A percentile compares a stretch with the other conserved stretches of the same genome.
Evolutionary conservation across 2,329 filamentous ascomycete genomes (phyloP).

Genomic region (Chrysoporthe puriensis): DNA sequence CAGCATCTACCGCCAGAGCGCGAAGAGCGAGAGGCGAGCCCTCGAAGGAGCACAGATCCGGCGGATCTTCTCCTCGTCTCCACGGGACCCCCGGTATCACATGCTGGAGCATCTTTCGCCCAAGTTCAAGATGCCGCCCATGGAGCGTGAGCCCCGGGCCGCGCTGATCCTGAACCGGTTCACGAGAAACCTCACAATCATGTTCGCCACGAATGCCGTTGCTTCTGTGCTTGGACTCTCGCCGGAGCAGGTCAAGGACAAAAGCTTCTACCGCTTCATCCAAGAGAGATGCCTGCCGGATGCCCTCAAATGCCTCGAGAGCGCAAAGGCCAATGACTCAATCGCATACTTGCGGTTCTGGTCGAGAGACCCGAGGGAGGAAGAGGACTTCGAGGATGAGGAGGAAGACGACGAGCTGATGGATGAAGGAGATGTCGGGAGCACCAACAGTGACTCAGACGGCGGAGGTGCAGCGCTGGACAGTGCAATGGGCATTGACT

Average conservation of each 20-base stretch:
- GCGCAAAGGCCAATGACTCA: conserved; percentile 87
- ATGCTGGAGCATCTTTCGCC: conserved; percentile 85
- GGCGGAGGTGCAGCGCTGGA: conserved; percentile 52
- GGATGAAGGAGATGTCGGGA: conserved; percentile 39
- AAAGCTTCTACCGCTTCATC: conserved; percentile 88
- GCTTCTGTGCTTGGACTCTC: conserved; percentile 74
- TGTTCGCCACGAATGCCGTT: conserved; percentile 83
- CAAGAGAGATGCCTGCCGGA: conserved; percentile 76
- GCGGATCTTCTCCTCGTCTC: conserved; percentile 79
- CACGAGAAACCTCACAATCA: conserved; percentile 78
- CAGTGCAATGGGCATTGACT: conserved; percentile 47
- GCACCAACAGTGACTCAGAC: conserved; percentile 45
- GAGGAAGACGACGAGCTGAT: conserved; percentile 41
- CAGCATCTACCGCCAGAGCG: conserved; percentile 72
- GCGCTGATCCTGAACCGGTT: conserved; percentile 87
- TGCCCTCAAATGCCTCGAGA: conserved; percentile 78
- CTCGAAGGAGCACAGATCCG: conserved; percentile 78
- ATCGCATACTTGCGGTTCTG: conserved; percentile 88
- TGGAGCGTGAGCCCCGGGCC: conserved; percentile 76
- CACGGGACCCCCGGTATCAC: conserved; percentile 82
- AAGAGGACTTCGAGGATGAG: conserved; percentile 51
- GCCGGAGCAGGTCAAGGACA: conserved; percentile 70
- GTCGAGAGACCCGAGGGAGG: conserved; percentile 73
- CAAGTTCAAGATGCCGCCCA: conserved; percentile 70
- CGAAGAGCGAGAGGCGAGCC: conserved; percentile 74